These are phyloP conservation scores for Aspergillus sclerotiicarbonarius DNA, from an alignment of 495 filamentous ascomycete species.

Conservation along the genomic window DNA sequence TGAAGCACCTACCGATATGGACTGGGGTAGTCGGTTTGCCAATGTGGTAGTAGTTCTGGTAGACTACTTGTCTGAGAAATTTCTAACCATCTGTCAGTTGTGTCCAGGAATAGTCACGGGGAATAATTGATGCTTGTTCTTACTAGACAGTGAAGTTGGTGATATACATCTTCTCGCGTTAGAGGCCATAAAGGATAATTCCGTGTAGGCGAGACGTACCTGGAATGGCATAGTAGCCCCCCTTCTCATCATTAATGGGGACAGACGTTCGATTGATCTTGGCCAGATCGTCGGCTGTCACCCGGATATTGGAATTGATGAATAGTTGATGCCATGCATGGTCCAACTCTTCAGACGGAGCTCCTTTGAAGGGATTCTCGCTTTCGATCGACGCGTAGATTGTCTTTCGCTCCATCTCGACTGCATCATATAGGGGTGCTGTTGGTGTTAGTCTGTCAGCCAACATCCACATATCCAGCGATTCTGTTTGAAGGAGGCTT, in stretches of 20 bases:
- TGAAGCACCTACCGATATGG: not conserved
- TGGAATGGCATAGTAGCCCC: not conserved
- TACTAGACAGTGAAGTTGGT: not conserved
- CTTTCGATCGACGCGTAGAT: constrained; percentile 2
- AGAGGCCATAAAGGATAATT: too few relatives aligned
- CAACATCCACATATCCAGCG: too few relatives aligned
- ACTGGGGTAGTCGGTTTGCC: not conserved
- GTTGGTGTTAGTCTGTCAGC: too few relatives aligned
- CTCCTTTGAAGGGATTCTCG: constrained; percentile 1
- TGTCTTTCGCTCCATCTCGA: constrained; percentile 1
- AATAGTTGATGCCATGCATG: not conserved
- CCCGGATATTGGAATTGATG: not conserved
- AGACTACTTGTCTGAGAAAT: not conserved
- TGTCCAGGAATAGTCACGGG: not conserved
- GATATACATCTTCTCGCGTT: not conserved
- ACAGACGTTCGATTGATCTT: not conserved
- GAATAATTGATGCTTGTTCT: not conserved
- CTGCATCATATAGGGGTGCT: not conserved
- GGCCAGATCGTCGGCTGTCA: not conserved
- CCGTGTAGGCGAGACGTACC: not conserved
- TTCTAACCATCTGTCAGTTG: not conserved
- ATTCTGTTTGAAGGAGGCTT: too few relatives aligned
- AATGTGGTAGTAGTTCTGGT: constrained; percentile 1
- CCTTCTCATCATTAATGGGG: not conserved
- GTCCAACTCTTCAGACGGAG: not conserved